Evolutionary conservation across 2,329 filamentous ascomycete species (phyloP).

Genomic region (Emergomyces pasteurianus): DNA sequence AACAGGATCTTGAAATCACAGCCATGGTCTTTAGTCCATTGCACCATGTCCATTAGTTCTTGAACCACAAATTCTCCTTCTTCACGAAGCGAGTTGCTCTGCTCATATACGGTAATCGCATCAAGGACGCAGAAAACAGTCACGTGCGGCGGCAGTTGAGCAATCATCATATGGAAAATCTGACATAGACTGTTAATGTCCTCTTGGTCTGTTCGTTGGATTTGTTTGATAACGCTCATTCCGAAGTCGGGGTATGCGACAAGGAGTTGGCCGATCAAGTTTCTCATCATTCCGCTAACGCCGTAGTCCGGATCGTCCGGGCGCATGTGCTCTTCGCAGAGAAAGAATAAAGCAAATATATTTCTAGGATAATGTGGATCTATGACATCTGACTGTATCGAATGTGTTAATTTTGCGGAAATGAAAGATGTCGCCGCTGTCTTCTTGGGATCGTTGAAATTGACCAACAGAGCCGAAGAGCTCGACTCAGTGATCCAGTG

Average conservation of each 20-base stretch:
- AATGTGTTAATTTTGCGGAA: not conserved
- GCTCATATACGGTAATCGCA: not conserved
- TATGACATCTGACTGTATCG: not conserved
- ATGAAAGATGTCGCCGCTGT: not conserved
- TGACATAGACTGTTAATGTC: not conserved
- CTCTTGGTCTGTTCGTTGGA: not conserved
- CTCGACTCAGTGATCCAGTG: not conserved
- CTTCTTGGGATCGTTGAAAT: conserved; percentile 1
- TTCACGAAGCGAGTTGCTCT: not conserved
- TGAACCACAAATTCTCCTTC: not conserved
- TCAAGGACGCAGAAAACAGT: conserved; percentile 1
- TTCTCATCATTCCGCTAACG: not conserved
- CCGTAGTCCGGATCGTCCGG: not conserved
- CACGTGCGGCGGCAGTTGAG: not conserved
- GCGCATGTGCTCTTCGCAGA: not conserved
- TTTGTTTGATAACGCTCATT: not conserved
- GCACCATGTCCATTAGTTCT: not conserved
- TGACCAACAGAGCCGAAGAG: not conserved
- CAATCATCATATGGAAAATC: conserved; percentile 1
- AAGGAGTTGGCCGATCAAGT: not conserved
- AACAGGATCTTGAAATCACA: conserved; percentile 1
- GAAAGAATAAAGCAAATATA: not conserved
- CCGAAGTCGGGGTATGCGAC: not conserved
- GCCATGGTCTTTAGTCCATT: not conserved
- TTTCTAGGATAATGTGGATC: conserved; percentile 1